A percentile compares a stretch with the other conserved stretches of the same genome.
phyloP scores from a whole-genome alignment of 1,139 yeast species.

The Candida sp. region DNA sequence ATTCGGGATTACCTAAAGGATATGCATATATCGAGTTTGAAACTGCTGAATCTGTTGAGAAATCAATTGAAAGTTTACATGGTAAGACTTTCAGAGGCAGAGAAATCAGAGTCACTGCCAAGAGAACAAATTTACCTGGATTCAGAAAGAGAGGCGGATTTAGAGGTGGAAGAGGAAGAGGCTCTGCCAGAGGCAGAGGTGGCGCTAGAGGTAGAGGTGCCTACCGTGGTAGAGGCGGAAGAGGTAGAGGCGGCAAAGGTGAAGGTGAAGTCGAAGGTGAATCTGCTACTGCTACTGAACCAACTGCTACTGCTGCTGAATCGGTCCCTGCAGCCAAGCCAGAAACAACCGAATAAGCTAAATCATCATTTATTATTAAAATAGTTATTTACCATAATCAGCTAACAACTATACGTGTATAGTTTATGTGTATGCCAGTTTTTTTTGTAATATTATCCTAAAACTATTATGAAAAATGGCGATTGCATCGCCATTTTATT shows the following conservation, averaged over 20 bases:
- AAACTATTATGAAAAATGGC: not conserved
- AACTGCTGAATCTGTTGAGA: constrained; percentile 20
- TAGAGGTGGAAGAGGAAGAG: constrained; percentile 12
- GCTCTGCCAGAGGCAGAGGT: constrained; percentile 8
- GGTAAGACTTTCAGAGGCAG: constrained; percentile 35
- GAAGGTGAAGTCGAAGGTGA: constrained; percentile 2
- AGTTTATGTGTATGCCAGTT: not conserved
- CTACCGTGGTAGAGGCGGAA: constrained; percentile 6
- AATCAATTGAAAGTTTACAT: constrained; percentile 34
- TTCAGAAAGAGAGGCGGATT: constrained; percentile 21
- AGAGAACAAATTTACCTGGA: constrained; percentile 41
- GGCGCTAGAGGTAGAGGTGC: constrained; percentile 14
- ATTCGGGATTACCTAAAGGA: constrained; percentile 42
- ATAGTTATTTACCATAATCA: not conserved
- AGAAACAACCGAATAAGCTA: too few relatives aligned
- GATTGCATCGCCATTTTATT: too few relatives aligned
- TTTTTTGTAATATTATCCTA: not conserved
- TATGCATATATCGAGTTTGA: constrained; percentile 43
- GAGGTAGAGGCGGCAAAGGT: constrained; percentile 5
- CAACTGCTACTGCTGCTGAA: constrained; percentile 2
- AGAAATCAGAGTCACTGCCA: constrained; percentile 32
- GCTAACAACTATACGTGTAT: not conserved
- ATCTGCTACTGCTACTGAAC: constrained; percentile 3
- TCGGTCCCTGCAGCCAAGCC: too few relatives aligned
- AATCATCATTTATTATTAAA: not conserved